Conservation (phyloP, 305 asterid species). For the Caryopteris hybrid region DNA sequence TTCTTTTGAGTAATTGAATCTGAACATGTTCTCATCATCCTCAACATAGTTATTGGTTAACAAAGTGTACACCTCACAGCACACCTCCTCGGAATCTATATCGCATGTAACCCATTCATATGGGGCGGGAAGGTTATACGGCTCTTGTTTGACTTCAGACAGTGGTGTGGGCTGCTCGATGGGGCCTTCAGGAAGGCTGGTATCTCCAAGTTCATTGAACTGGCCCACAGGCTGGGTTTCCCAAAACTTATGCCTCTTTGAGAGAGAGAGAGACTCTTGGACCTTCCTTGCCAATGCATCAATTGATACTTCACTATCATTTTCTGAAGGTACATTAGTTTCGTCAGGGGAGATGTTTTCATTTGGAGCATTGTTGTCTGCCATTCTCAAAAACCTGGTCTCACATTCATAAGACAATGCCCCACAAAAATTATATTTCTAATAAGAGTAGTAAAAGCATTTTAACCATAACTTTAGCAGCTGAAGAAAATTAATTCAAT, state of each 20-base stretch:
- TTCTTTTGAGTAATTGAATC: constrained; percentile 64
- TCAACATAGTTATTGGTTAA: constrained; percentile 51
- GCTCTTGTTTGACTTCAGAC: constrained; percentile 65
- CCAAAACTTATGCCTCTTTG: constrained; percentile 62
- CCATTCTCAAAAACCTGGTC: constrained; percentile 26
- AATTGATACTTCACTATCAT: constrained; percentile 32
- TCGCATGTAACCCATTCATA: constrained; percentile 69
- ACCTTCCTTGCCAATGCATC: constrained; percentile 44
- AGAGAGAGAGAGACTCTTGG: constrained; percentile 48
- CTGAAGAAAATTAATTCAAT: not conserved
- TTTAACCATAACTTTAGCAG: not conserved
- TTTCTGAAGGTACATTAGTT: constrained; percentile 21
- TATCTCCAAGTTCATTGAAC: constrained; percentile 55
- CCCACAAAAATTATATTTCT: not conserved
- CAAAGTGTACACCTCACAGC: constrained; percentile 28
- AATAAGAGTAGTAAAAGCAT: no score
- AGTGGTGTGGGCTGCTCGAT: constrained; percentile 51
- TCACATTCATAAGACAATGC: constrained; percentile 14
- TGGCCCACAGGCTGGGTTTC: constrained; percentile 74
- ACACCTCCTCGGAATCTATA: constrained; percentile 59
- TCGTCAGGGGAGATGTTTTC: constrained; percentile 24
- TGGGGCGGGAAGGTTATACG: constrained; percentile 55
- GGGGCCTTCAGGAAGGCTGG: constrained; percentile 57
- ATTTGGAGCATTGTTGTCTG: constrained; percentile 30
- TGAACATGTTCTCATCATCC: constrained; percentile 65